Percentiles rank a stretch among this genome's conserved stretches.
Conservation (phyloP, 129 eudicot species). For the Daucus carota region DH1_v3.0 NC_030386.2:32325001-32325500, state of each 20-base stretch:
- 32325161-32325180: not conserved
- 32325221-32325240: not conserved
- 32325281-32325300: not conserved
- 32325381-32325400: not conserved
- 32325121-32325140: no score
- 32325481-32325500: no score
- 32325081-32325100: not conserved
- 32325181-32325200: not conserved
- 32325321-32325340: not conserved
- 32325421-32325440: not conserved
- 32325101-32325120: not conserved
- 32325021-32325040: no score
- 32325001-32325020: no score
- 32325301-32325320: not conserved
- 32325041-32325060: not conserved
- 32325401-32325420: not conserved
- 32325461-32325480: no score
- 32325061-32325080: no score
- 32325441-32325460: not conserved
- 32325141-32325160: not conserved
- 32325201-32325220: not conserved
- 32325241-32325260: not conserved
- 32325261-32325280: not conserved
- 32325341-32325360: not conserved
- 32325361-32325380: not conserved